These are phyloP conservation scores for Vigna trinervia DNA, from an alignment of 306 rosid genomes.

Conservation along the genomic window DNA sequence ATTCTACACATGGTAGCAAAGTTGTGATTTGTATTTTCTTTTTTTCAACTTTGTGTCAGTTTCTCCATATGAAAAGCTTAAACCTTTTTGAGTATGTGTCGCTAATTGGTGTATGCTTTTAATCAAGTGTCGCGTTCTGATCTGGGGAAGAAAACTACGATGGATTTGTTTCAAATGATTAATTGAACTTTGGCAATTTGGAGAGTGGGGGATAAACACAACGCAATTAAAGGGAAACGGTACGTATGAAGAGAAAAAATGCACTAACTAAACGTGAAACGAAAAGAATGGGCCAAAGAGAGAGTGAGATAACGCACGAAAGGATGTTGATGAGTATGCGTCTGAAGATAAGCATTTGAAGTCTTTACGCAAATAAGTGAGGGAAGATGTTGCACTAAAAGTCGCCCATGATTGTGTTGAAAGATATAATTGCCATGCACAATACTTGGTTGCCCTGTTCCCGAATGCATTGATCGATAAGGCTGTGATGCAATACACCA, in stretches of 20 bases:
- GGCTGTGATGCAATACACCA: constrained; percentile 54
- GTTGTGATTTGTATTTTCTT: constrained; percentile 40
- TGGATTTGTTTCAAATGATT: constrained; percentile 47
- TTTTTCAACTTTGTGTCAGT: constrained; percentile 27
- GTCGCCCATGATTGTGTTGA: constrained; percentile 50
- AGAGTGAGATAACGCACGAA: constrained; percentile 35
- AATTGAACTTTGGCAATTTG: not conserved
- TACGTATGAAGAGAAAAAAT: constrained; percentile 42
- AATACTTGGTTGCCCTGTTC: constrained; percentile 48
- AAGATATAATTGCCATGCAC: constrained; percentile 57
- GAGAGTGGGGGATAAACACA: constrained; percentile 43
- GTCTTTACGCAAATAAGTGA: constrained; percentile 58
- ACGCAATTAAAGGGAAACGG: constrained; percentile 39
- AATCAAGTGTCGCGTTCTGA: constrained; percentile 44
- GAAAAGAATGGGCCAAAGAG: constrained; percentile 51
- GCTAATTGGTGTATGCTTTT: constrained; percentile 44
- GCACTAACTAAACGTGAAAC: constrained; percentile 52
- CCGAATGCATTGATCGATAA: constrained; percentile 47
- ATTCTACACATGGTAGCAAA: not conserved
- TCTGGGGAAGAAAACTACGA: constrained; percentile 30
- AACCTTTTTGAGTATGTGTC: constrained; percentile 43
- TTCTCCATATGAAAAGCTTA: constrained; percentile 24
- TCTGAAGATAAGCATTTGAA: constrained; percentile 51
- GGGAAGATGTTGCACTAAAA: constrained; percentile 39
- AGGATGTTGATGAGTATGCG: constrained; percentile 33